Conservation (phyloP, 2,329 filamentous ascomycete genomes). For the Trichoderma semiorbis region DNA sequence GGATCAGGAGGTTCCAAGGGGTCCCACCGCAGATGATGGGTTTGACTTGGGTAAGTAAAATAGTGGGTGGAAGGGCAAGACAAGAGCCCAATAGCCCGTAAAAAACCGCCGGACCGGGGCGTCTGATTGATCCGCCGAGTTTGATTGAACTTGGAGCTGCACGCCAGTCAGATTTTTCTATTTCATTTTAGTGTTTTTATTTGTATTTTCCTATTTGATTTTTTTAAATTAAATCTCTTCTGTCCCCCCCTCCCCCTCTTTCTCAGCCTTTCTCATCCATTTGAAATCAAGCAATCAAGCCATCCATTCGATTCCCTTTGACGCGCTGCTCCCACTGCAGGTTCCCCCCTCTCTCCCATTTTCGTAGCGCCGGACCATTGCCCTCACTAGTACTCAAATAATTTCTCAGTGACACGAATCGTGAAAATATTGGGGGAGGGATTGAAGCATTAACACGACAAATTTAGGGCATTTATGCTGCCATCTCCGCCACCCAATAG, state of each 20-base stretch:
- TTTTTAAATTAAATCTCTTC: not conserved
- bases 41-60: too few species aligned
- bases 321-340: not conserved
- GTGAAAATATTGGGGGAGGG: not conserved
- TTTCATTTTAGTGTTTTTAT: not conserved
- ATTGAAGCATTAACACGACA: not conserved
- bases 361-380: not conserved
- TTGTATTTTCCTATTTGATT: not conserved
- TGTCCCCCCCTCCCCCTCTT: not conserved
- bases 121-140: not conserved
- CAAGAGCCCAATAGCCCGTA: not conserved
- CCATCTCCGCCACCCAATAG: not conserved
- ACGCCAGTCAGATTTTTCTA: not conserved
- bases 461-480: not conserved
- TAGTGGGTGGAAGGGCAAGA: not conserved
- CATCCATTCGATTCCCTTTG: not conserved
- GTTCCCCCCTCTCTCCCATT: not conserved
- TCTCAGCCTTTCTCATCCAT: not conserved
- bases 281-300: not conserved
- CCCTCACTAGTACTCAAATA: not conserved
- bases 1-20: slow-evolving; percentile 4
- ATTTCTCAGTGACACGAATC: not conserved
- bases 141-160: not conserved
- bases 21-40: not conserved
- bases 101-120: not conserved